These are phyloP conservation scores for Vicia faba DNA, from an alignment of 306 rosid species.

Conservation along the genomic window DNA sequence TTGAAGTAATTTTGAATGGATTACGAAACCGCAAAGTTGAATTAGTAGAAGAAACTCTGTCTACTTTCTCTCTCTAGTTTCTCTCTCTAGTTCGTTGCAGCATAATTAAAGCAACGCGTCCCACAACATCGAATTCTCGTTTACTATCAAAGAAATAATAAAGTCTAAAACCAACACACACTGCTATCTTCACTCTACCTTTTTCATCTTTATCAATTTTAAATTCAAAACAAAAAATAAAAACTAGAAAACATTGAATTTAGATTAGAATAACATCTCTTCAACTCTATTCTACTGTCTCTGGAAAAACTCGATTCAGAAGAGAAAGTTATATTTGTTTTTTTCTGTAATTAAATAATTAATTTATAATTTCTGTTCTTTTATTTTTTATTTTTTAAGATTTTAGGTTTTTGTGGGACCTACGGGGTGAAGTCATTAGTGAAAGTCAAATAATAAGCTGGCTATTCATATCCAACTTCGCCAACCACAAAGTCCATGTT, in stretches of 20 bases:
- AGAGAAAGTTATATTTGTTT: neutral
- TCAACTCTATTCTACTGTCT: no score
- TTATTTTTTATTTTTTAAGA: conserved; percentile 14
- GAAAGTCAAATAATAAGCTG: conserved; percentile 71
- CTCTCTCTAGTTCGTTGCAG: conserved; percentile 32
- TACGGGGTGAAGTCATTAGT: conserved; percentile 37
- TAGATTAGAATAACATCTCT: no score
- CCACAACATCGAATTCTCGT: conserved; percentile 44
- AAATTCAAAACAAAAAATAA: conserved; percentile 2
- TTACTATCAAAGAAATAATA: conserved; percentile 28
- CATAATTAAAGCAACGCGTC: conserved; percentile 45
- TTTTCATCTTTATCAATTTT: neutral
- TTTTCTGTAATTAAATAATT: neutral
- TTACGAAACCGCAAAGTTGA: no score
- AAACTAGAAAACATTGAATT: neutral
- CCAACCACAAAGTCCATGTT: conserved; percentile 34
- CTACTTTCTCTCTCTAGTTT: neutral
- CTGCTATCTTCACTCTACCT: no score
- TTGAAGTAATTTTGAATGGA: no score
- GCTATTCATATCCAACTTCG: conserved; percentile 62
- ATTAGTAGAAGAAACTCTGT: neutral
- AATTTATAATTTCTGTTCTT: neutral
- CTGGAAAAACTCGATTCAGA: no score
- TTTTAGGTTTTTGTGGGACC: conserved; percentile 50
- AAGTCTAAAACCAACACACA: conserved; percentile 46